Evolutionary conservation across 73 alveolate genomes (phyloP).

Genomic region (Strombidium stylifer): DNA sequence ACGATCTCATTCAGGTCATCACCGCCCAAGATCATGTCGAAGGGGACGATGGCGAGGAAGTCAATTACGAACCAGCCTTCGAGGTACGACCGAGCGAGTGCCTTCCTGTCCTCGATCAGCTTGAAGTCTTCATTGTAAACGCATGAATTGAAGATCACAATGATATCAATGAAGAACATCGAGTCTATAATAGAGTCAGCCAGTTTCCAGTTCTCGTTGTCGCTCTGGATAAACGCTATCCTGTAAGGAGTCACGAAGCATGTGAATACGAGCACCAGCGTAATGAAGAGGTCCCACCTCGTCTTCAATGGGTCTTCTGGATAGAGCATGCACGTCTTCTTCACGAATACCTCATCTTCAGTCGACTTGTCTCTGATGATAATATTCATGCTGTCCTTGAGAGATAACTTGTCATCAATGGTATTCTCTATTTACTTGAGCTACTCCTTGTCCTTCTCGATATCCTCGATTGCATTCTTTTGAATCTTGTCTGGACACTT

Average conservation of each 20-base stretch:
- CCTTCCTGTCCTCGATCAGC: slow-evolving; percentile 51
- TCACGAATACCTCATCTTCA: too few relatives aligned
- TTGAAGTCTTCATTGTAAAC: slow-evolving; percentile 64
- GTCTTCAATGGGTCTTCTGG: slow-evolving; percentile 69
- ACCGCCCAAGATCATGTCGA: slow-evolving; percentile 10
- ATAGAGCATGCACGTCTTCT: too few relatives aligned
- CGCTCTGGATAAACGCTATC: slow-evolving; percentile 62
- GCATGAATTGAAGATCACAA: slow-evolving; percentile 58
- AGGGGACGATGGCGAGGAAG: slow-evolving; percentile 57
- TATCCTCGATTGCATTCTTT: too few relatives aligned
- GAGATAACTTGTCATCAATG: too few relatives aligned
- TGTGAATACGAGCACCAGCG: slow-evolving; percentile 56
- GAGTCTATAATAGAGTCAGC: slow-evolving; percentile 51
- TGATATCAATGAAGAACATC: slow-evolving; percentile 57
- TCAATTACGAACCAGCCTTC: slow-evolving; percentile 64
- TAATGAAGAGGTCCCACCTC: slow-evolving; percentile 65
- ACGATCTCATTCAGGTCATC: too few relatives aligned
- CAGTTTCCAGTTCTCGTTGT: slow-evolving; percentile 14
- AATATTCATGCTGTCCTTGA: too few relatives aligned
- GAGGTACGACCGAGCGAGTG: slow-evolving; percentile 49
- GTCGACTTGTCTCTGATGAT: too few relatives aligned
- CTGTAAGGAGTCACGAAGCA: slow-evolving; percentile 64
- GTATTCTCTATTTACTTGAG: too few relatives aligned
- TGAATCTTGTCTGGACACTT: too few relatives aligned
- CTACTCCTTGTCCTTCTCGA: too few relatives aligned